Evolutionary conservation across 345 rosid species (phyloP), one percentile per base, ranked within the genome.

Genomic region (Camelina sativa): DNA sequence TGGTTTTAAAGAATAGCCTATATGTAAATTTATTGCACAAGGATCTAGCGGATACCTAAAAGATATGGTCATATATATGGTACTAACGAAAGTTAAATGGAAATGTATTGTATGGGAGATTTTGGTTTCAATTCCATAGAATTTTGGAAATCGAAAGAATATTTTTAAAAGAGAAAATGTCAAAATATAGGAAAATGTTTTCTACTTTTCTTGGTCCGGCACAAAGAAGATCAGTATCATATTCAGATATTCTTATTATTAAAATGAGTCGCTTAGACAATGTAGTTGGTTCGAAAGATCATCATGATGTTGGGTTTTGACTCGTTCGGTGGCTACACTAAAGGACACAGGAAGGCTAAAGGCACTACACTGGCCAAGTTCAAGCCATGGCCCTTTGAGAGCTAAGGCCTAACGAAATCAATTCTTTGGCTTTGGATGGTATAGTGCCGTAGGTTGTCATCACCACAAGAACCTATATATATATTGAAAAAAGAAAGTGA

Each of bases 321-420:
- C 74, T 69, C 91, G 80, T 30, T 69, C 55, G 0, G 83, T 6
- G 62, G 87, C 69, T 11, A 71, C 71, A 41, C 6, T 7, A 20
- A 72, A 60, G n/a, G 83, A 35, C 34, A 62, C 0, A 10, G 91
- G 96, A 50, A 83, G 63, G 64, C 47, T 71, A 63, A 85, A 57
- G 48, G 88, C 53, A 11, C 78, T 75, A 59, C 60, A 65, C 6
- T 65, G 83, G 57, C 85, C 35, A 83, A 90, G 80, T 56, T 88
- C 87, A 54, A 55, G 66, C 97, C 91, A 89, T 81, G 89, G 84
- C 44, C 44, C 81, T 84, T 65, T 70, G 80, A 10, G 78, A 55
- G 62, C 82, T 82, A 8, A 85, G 81, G 60, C 83, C 71, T 4
- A 78, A 67, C 51, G 28, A 71, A 62, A 87, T 81, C 67, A 50